Evolutionary conservation across 228 moss, liverwort and hornwort species (phyloP).

Genomic region (Sphagnum magellanicum): DNA sequence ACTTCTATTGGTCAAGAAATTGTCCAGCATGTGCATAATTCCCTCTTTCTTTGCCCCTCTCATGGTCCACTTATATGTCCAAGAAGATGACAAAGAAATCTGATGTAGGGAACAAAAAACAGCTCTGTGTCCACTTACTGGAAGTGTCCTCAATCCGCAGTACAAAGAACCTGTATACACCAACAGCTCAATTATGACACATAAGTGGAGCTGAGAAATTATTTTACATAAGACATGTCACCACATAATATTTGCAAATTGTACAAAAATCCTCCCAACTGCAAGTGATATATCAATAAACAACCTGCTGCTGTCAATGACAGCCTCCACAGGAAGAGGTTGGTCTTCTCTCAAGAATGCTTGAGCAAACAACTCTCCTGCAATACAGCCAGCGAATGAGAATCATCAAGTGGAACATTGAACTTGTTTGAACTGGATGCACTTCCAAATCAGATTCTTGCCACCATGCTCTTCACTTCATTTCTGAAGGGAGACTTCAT

Average conservation of each 20-base stretch:
- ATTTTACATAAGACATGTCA: conserved; percentile 34
- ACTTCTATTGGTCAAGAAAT: neutral
- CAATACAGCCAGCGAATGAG: conserved; percentile 7
- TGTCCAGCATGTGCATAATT: neutral
- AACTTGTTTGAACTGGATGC: too few species aligned
- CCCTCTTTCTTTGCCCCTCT: too few species aligned
- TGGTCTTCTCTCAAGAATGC: conserved; percentile 73
- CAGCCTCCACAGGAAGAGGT: conserved; percentile 91
- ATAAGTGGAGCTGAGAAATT: too few species aligned
- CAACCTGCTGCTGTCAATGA: conserved; percentile 97
- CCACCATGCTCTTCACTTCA: too few species aligned
- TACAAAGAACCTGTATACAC: conserved; percentile 82
- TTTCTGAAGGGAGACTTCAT: too few species aligned
- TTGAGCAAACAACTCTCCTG: conserved; percentile 94
- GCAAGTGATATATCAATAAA: neutral
- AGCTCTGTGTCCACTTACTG: conserved; percentile 15
- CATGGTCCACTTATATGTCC: too few species aligned
- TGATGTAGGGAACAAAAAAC: neutral
- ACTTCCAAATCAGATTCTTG: too few species aligned
- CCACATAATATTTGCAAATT: conserved; percentile 3
- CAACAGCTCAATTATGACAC: neutral
- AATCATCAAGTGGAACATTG: too few species aligned
- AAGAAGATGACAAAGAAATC: too few species aligned
- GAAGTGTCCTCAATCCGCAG: conserved; percentile 90
- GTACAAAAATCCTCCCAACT: neutral